phyloP scores from a whole-genome alignment of 179 eudicot genomes.

The Beta lomatogona region DNA sequence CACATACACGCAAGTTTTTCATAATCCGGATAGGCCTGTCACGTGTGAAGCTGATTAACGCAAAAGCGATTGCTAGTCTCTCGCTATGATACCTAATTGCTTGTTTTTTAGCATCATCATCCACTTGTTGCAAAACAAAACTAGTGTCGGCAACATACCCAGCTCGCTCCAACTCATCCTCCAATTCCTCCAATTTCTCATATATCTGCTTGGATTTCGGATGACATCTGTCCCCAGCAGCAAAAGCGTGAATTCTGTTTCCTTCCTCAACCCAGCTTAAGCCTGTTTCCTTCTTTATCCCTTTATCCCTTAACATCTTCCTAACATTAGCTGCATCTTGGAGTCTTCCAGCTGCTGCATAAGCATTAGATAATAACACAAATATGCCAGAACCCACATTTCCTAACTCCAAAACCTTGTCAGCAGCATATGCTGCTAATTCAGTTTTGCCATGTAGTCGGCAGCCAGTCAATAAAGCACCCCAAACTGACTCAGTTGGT shows the following conservation, averaged over 20 bases:
- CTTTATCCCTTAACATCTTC: conserved; percentile 71
- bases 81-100: conserved; percentile 77
- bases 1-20: conserved; percentile 91
- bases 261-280: conserved; percentile 95
- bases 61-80: conserved; percentile 84
- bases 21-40: conserved; percentile 80
- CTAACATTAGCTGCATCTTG: conserved; percentile 87
- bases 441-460: conserved; percentile 64
- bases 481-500: conserved; percentile 90
- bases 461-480: conserved; percentile 81
- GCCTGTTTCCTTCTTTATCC: conserved; percentile 85
- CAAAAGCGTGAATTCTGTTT: conserved; percentile 63
- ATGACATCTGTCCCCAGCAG: conserved; percentile 69
- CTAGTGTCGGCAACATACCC: conserved; percentile 86
- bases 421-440: conserved; percentile 81
- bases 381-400: conserved; percentile 68
- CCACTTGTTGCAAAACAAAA: conserved; percentile 72
- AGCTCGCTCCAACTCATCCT: conserved; percentile 58
- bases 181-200: conserved; percentile 66
- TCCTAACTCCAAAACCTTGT: conserved; percentile 68
- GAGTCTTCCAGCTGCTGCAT: conserved; percentile 78
- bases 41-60: conserved; percentile 61
- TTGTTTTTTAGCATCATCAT: conserved; percentile 55
- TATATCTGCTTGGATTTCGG: conserved; percentile 54
- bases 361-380: conserved; percentile 68